Conservation (phyloP, 2,329 filamentous ascomycete species). For the Thielaviopsis ethacetica region DNA sequence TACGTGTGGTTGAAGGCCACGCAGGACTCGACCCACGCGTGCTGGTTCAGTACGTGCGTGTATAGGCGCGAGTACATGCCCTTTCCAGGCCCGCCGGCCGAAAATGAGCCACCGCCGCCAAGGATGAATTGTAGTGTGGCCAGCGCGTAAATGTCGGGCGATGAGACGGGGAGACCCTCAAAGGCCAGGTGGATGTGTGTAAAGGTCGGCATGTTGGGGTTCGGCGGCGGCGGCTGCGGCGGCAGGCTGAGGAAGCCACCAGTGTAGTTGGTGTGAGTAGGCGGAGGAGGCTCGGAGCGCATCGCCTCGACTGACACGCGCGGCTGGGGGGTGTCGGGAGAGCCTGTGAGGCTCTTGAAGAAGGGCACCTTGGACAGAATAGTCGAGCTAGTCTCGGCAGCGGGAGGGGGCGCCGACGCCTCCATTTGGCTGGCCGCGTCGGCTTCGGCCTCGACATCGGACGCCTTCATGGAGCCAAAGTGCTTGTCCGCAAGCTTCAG, state of each 20-base stretch:
- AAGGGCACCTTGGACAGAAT: constrained; percentile 76
- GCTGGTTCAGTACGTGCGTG: constrained; percentile 93
- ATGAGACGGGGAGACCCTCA: constrained; percentile 80
- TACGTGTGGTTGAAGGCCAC: constrained; percentile 96
- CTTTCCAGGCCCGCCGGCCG: constrained; percentile 89
- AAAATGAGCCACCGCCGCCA: constrained; percentile 91
- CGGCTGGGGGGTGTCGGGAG: constrained; percentile 39
- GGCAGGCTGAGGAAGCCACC: constrained; percentile 84
- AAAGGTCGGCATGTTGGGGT: constrained; percentile 62
- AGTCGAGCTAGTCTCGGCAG: constrained; percentile 37
- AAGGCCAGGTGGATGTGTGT: constrained; percentile 94
- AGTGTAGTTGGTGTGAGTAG: constrained; percentile 58
- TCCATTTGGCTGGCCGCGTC: constrained; percentile 28
- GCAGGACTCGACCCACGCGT: constrained; percentile 94
- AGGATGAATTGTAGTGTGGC: constrained; percentile 91
- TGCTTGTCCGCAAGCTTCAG: constrained; percentile 64
- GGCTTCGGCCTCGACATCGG: constrained; percentile 16
- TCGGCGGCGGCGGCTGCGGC: constrained; percentile 58
- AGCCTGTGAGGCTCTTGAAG: constrained; percentile 74
- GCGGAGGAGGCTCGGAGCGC: constrained; percentile 37
- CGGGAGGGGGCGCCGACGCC: constrained; percentile 38
- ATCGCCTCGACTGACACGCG: constrained; percentile 23
- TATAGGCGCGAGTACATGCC: constrained; percentile 98
- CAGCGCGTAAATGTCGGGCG: constrained; percentile 87
- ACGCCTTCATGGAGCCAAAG: constrained; percentile 72